Base-by-base conservation (phyloP, 768 basidiomycete species). In the Pleurotus pulmonarius region DNA sequence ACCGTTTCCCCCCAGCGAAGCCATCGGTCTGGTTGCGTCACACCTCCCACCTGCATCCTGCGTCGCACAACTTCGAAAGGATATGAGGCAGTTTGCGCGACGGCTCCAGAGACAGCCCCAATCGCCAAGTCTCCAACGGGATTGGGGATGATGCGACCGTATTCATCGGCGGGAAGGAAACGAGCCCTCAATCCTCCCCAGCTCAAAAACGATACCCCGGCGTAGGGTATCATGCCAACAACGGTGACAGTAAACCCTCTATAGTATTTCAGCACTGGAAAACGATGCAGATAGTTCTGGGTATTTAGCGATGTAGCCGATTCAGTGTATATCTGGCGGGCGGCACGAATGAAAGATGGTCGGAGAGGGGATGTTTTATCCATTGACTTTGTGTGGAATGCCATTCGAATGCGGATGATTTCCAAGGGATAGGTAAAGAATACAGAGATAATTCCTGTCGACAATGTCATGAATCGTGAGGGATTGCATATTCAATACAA, bases 181-280 rank as follows among this genome's bases (percentile, higher is more conserved):
- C 73, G 73, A 11, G 87, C 79, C 49, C 86, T 81, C 43, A 89
- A 77, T 67, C 78, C 87, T 41, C 90, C 95, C 88, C 93, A 98
- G 29, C 88, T 86, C 46, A 98, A 81, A 76, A 98, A 98, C 11
- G 92, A 92, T 2, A 93, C 91, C 16, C 96, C 96, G 3, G 94
- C 93, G 64, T 98, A 98, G 4, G 96, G 96, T 29, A 98, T 77
- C 81, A 98, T 98, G 45, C 97, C 96, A 11, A 83, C 70, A 39
- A 98, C 71, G 18, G 94, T 94, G 25, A 97, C 93, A 5, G 87
- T 86, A 73, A 98, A 98, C n/a, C 97, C 96, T 18, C 97, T 90
- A 68, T 98, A 99, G 73, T 98, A 94, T 65, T 95, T 92, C 55
- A 94, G 79, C 52, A 92, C 67, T 13, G 90, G 89, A 63, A 89